Evolutionary conservation across 176 grass and related monocot genomes (phyloP), one percentile per base, ranked within the genome.

Genomic region (Dactylis glomerata): DNA sequence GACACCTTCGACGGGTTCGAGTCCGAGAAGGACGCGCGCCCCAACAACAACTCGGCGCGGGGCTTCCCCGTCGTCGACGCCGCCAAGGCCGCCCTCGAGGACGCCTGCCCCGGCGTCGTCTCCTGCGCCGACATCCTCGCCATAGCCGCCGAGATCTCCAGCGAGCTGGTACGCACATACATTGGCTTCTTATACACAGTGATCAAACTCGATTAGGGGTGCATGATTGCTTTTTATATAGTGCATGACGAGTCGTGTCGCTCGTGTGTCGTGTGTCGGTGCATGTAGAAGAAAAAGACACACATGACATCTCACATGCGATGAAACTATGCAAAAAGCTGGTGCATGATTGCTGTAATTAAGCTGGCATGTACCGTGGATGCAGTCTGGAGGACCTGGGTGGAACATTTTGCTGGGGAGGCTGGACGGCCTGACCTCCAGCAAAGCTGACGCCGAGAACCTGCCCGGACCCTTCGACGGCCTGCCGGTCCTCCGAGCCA

Each of bases 71-170:
- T 97, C 61, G 77, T 97, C 31, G 92, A 94, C 82, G 45, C 15
- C 28, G 91, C 72, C 42, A 97, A 97, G 87, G 33, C 65, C 28
- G 89, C 88, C 52, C 65, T 97, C 16, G 95, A 97, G 85, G 72
- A 31, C 5, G 82, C 32, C 55, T 97, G 95, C 69, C 95, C 95
- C 5, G 88, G 90, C 12, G 70, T 92, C 6, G 92, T 97, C 74
- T 97, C 95, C 33, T 97, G 95, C 85, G 92, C 95, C 63, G 95
- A 97, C 82, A 94, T 97, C 70, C 88, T 97, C 31, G 92, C 95
- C 55, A 85, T 97, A 6, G 95, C 95, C 33, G 75, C 95, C 0
- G 89, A 97, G 84, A 88, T 90, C 66, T 97, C 92, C 3, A 89
- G 91, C 10, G 44, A 78, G 63, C 55, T 91, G 75, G 95, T 97